Conservation (phyloP, 495 filamentous ascomycete genomes). For the Staphylotrichum longicolle region DNA sequence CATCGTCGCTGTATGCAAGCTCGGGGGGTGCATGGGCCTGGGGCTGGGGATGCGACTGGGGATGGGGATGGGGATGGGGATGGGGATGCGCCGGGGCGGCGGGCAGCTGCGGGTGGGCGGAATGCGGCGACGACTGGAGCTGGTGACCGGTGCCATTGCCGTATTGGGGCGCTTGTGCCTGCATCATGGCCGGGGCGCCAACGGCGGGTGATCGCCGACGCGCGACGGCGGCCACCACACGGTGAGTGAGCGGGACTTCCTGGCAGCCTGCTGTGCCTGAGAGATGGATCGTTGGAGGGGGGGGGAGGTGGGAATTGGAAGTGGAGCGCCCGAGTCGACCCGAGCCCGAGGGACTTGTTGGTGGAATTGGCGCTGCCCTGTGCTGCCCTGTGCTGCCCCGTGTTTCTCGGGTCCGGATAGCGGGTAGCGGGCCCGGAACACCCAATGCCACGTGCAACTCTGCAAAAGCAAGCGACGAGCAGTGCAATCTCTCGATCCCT, state of each 20-base stretch:
- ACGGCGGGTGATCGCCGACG: constrained; percentile 4
- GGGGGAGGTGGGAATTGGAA: not conserved
- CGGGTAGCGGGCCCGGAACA: too few species aligned
- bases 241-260: not conserved
- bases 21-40: constrained; percentile 22
- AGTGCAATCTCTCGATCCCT: too few species aligned
- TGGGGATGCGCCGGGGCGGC: too few species aligned
- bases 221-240: not conserved
- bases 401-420: too few species aligned
- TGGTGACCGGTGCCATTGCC: constrained; percentile 16
- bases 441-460: too few species aligned
- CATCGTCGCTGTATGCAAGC: constrained; percentile 31
- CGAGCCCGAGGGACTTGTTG: not conserved
- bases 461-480: too few species aligned
- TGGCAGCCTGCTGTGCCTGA: too few species aligned
- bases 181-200: constrained; percentile 28
- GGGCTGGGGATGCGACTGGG: constrained; percentile 11
- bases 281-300: not conserved
- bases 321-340: not conserved
- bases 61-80: not conserved
- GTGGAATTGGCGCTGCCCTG: too few species aligned
- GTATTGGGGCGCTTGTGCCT: constrained; percentile 27
- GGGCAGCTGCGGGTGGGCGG: not conserved
- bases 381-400: too few species aligned
- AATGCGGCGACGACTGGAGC: constrained; percentile 24